These are phyloP conservation scores for Clonostachys solani DNA, from an alignment of 2,329 filamentous ascomycete genomes.

Conservation along the genomic window DNA sequence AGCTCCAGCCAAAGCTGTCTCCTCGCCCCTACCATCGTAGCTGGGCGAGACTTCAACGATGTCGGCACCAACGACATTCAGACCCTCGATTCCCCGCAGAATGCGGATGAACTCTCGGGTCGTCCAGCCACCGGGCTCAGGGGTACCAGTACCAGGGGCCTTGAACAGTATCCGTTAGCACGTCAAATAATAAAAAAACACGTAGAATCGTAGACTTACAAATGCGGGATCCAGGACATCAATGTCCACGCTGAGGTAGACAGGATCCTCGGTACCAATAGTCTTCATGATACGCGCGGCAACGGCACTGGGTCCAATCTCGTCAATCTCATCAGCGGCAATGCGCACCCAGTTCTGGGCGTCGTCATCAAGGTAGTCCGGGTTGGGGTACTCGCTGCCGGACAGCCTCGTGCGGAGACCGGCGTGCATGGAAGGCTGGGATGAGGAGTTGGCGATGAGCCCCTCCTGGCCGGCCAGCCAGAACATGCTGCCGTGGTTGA, in stretches of 20 bases:
- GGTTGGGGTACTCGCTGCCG: conserved; percentile 49
- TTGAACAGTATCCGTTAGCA: conserved; percentile 3
- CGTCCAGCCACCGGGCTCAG: conserved; percentile 73
- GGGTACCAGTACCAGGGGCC: conserved; percentile 67
- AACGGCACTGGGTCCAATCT: conserved; percentile 64
- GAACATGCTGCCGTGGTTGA: conserved; percentile 85
- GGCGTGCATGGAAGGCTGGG: conserved; percentile 70
- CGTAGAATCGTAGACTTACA: conserved; percentile 1
- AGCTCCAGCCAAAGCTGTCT: conserved; percentile 76
- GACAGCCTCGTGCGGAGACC: conserved; percentile 72
- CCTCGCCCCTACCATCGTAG: conserved; percentile 77
- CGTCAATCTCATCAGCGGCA: conserved; percentile 76
- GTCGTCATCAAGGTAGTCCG: conserved; percentile 58
- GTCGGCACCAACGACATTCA: conserved; percentile 68
- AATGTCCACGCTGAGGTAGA: conserved; percentile 19
- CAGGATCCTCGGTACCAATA: conserved; percentile 65
- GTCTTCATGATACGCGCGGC: conserved; percentile 73
- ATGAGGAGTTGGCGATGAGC: conserved; percentile 64
- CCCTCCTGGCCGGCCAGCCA: conserved; percentile 77
- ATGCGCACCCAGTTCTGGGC: conserved; percentile 77
- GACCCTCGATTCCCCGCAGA: conserved; percentile 61
- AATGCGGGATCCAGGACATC: conserved; percentile 30
- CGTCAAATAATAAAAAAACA: too few species aligned
- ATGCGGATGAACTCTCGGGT: conserved; percentile 71
- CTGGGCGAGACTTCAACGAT: conserved; percentile 76